Evolutionary conservation across 2,329 filamentous ascomycete genomes (phyloP).

Genomic region (Colletotrichum agaves): DNA sequence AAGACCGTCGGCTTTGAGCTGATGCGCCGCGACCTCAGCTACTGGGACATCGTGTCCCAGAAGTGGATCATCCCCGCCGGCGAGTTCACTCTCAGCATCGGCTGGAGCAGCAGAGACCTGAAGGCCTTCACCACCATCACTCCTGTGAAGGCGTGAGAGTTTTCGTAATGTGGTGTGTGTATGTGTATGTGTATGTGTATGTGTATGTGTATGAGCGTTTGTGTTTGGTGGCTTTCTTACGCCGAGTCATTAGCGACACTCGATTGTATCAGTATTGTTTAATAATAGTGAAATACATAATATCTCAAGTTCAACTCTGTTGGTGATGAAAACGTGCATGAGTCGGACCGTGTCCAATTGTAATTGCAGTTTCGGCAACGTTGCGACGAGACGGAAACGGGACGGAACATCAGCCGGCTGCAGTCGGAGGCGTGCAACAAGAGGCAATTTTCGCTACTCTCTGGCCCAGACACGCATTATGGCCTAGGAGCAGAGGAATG

Average conservation of each 20-base stretch:
- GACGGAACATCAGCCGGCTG: too few species aligned
- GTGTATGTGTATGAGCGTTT: neutral
- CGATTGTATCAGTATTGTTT: slow-evolving; percentile 35
- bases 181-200: too few species aligned
- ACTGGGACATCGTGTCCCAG: slow-evolving; percentile 57
- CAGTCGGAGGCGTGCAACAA: too few species aligned
- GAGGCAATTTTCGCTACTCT: too few species aligned
- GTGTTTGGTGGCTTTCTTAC: too few species aligned
- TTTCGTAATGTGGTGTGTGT: neutral
- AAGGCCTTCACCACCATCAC: slow-evolving; percentile 31
- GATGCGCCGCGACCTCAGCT: slow-evolving; percentile 58
- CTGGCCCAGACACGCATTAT: too few species aligned
- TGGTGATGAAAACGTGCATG: neutral
- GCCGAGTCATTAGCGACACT: slow-evolving; percentile 26
- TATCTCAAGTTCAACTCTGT: neutral
- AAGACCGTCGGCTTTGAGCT: slow-evolving; percentile 56
- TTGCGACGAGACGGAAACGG: neutral
- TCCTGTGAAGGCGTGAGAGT: slow-evolving; percentile 26
- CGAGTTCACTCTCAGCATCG: slow-evolving; percentile 45
- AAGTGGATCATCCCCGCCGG: slow-evolving; percentile 52
- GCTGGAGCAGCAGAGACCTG: slow-evolving; percentile 45
- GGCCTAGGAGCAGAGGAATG: too few species aligned
- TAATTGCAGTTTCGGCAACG: neutral
- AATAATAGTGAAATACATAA: neutral
- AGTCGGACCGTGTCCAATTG: neutral